phyloP scores from a whole-genome alignment of 768 basidiomycete species.

The Rossbeevera mucosa region DNA sequence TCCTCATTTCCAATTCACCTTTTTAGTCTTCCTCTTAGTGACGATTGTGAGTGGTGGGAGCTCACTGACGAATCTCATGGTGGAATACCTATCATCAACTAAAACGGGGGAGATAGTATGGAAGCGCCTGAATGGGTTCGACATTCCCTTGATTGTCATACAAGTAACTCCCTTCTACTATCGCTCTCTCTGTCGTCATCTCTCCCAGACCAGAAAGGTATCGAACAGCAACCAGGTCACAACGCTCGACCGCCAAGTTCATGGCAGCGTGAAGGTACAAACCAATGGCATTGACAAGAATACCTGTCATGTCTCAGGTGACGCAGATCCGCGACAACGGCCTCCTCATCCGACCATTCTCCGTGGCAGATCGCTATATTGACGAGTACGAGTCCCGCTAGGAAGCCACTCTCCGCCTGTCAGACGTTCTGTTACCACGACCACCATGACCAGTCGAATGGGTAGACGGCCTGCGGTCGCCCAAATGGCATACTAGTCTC shows the following conservation, averaged over 20 bases:
- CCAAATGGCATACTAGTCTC: slow-evolving; percentile 37
- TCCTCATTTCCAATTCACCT: slow-evolving; percentile 19
- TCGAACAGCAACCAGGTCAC: slow-evolving; percentile 11
- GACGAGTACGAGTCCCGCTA: slow-evolving; percentile 21
- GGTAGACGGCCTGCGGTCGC: slow-evolving; percentile 26
- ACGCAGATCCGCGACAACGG: slow-evolving; percentile 24
- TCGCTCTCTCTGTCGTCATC: slow-evolving; percentile 54
- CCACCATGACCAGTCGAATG: slow-evolving; percentile 24
- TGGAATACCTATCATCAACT: slow-evolving; percentile 88
- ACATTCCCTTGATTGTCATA: slow-evolving; percentile 85
- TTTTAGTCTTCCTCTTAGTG: slow-evolving; percentile 70
- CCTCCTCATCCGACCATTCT: slow-evolving; percentile 32
- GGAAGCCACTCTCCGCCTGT: slow-evolving; percentile 25
- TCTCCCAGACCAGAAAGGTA: slow-evolving; percentile 46
- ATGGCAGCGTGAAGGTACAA: slow-evolving; percentile 37
- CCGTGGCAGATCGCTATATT: slow-evolving; percentile 28
- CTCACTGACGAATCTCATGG: slow-evolving; percentile 78
- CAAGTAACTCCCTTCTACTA: slow-evolving; percentile 47
- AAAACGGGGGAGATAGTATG: slow-evolving; percentile 88
- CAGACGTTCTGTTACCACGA: slow-evolving; percentile 31
- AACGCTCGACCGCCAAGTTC: slow-evolving; percentile 27
- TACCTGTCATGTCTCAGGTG: slow-evolving; percentile 25
- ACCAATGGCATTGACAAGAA: slow-evolving; percentile 32
- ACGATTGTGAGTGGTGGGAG: slow-evolving; percentile 96
- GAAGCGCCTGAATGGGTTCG: slow-evolving; percentile 85